Evolutionary conservation across 1,284 basidiomycete species (phyloP), one percentile per base, ranked within the genome.

Genomic region (Coniophora puteana): DNA sequence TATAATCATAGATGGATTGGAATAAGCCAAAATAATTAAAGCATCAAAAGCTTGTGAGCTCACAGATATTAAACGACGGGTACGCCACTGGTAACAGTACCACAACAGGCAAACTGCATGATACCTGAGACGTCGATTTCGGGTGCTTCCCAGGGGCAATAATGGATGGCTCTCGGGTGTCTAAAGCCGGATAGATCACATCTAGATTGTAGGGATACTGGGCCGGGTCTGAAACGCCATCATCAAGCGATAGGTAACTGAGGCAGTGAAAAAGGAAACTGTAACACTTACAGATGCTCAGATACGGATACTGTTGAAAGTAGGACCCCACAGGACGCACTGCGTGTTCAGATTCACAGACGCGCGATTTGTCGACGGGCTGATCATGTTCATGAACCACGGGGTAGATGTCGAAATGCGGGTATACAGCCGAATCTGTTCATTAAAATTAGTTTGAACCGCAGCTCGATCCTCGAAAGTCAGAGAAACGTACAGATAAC

Each of bases 351-450:
- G 18, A 13, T 28, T 25, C 36, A n/a, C 4, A 36, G 24, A 21
- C 13, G 18, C 35, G 12, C 27, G 1, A n/a, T 41, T 45, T 25
- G 28, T 36, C 35, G 28, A 22, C 18, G 37, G n/a, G n/a, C n/a
- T n/a, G n/a, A n/a, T n/a, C n/a, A n/a, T n/a, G n/a, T n/a, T n/a
- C n/a, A n/a, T n/a, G n/a, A n/a, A n/a, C n/a, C n/a, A n/a, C 45
- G 5, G 74, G 71, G 37, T 76, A 76, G 24, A 76, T 50, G 25
- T 73, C 65, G 28, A 75, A 65, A 52, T 63, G 47, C 38, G 74
- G 72, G 48, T 75, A 76, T 8, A 58, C 60, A 8, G 62, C 44
- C 13, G 58, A 54, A 48, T 72, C 74, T 71, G 40, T 11, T 40
- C 12, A 38, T 34, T 12, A 25, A 11, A 16, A 31, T 60, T 21